Conservation (phyloP, 164 flowering plant genomes). For the Vitis rotundifolia region DNA sequence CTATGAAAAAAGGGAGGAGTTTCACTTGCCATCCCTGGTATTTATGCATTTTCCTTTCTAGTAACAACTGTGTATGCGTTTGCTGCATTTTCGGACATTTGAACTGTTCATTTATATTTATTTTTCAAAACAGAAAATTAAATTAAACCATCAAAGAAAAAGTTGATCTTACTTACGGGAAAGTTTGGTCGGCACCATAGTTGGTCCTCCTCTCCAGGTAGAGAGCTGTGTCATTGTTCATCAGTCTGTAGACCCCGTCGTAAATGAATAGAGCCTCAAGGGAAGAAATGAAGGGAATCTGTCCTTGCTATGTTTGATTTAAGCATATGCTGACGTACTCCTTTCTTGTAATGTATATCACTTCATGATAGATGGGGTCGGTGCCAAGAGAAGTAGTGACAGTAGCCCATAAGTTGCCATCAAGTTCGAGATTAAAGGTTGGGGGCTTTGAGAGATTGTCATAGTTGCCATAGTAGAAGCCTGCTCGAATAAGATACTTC, state of each 20-base stretch:
- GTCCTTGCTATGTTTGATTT: not conserved
- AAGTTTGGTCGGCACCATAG: constrained; percentile 4
- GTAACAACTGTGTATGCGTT: too few relatives aligned
- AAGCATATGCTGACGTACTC: constrained; percentile 8
- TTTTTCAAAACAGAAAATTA: too few relatives aligned
- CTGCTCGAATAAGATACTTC: constrained; percentile 12
- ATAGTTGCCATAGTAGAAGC: constrained; percentile 27
- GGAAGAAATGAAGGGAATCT: constrained; percentile 14
- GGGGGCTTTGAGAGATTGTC: constrained; percentile 23
- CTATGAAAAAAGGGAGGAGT: too few relatives aligned
- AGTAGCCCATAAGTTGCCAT: constrained; percentile 12
- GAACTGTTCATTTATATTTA: too few relatives aligned
- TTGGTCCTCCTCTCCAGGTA: constrained; percentile 5
- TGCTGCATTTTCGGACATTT: too few relatives aligned
- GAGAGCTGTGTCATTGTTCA: not conserved
- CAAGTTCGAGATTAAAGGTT: constrained; percentile 11
- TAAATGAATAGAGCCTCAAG: not conserved
- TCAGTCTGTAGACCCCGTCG: not conserved
- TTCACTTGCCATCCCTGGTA: too few relatives aligned
- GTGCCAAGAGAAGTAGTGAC: constrained; percentile 6
- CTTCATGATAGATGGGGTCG: constrained; percentile 7
- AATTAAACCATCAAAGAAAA: too few relatives aligned
- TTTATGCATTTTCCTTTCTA: too few relatives aligned
- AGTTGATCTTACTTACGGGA: not conserved
- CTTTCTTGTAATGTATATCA: not conserved